Evolutionary conservation across 2,329 filamentous ascomycete species (phyloP).

Genomic region (Sphaerostilbella broomeana): DNA sequence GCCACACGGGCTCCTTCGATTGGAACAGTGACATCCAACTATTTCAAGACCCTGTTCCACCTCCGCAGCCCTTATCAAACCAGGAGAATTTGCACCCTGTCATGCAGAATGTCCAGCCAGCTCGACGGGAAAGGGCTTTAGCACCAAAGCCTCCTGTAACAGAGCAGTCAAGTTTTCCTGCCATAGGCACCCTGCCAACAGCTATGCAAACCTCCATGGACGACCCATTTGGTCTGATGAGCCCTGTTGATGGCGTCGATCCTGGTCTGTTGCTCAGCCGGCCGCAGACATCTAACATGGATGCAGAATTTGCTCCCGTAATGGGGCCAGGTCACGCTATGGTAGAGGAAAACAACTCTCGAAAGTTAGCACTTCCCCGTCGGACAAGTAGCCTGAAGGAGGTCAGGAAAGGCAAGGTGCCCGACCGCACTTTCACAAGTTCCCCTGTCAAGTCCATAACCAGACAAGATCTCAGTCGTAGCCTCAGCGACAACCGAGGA

Average conservation of each 20-base stretch:
- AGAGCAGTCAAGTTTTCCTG: conserved; percentile 7
- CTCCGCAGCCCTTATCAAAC: conserved; percentile 26
- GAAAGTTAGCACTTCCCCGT: conserved; percentile 33
- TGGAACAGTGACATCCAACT: conserved; percentile 51
- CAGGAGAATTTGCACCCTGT: conserved; percentile 29
- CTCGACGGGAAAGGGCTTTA: conserved; percentile 39
- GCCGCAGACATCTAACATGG: conserved; percentile 42
- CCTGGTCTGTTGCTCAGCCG: conserved; percentile 53
- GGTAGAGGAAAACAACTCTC: conserved; percentile 20
- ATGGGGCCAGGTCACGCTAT: conserved; percentile 25
- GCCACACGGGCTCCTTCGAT: conserved; percentile 47
- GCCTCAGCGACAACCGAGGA: conserved; percentile 47
- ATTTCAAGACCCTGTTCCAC: conserved; percentile 39
- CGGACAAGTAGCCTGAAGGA: conserved; percentile 42
- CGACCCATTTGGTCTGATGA: conserved; percentile 45
- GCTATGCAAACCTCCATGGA: conserved; percentile 37
- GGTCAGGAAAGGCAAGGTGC: conserved; percentile 33
- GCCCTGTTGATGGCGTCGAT: conserved; percentile 45
- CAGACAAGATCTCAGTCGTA: conserved; percentile 46
- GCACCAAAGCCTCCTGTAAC: conserved; percentile 45
- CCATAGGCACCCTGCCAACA: conserved; percentile 26
- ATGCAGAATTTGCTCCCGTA: conserved; percentile 29
- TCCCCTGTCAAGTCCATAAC: conserved; percentile 46
- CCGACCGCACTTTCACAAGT: conserved; percentile 36
- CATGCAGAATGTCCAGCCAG: conserved; percentile 18